Evolutionary conservation across 78 protist species (phyloP).

Genomic region (Polysphondylium violaceum): DNA sequence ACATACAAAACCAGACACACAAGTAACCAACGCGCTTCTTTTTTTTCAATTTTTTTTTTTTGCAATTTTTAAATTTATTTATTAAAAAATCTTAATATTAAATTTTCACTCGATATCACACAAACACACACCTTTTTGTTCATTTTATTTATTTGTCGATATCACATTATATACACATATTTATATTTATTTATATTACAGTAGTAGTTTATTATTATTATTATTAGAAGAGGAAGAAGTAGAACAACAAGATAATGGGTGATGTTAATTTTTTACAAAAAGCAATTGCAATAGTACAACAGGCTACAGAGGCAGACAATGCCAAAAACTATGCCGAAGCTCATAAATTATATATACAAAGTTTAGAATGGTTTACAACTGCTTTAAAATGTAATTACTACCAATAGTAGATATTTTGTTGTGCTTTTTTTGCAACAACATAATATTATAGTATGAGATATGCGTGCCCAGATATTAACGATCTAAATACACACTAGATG

Average conservation of each 20-base stretch:
- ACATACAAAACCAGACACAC: too few species aligned
- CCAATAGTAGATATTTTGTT: background rate
- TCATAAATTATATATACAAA: constrained; percentile 72
- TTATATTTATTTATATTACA: too few species aligned
- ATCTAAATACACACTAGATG: constrained; percentile 60
- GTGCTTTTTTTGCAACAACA: background rate
- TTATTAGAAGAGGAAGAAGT: background rate
- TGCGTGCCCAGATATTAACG: background rate
- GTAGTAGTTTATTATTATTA: constrained; percentile 2
- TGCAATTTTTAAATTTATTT: too few species aligned
- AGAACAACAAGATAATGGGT: too few species aligned
- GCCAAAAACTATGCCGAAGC: constrained; percentile 85
- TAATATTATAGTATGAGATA: background rate
- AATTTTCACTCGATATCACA: too few species aligned
- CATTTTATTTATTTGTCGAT: too few species aligned
- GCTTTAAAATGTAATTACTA: constrained; percentile 80
- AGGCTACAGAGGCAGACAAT: constrained; percentile 85
- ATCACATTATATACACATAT: too few species aligned
- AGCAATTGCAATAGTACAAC: constrained; percentile 80
- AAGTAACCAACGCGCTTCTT: too few species aligned
- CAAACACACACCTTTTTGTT: too few species aligned
- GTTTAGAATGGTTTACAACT: constrained; percentile 84
- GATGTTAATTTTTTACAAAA: constrained; percentile 82
- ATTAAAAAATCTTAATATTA: too few species aligned
- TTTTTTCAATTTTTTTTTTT: too few species aligned